Base-by-base conservation (phyloP, 1,139 yeast genomes). In the Kurtzmaniella natalensis region DNA sequence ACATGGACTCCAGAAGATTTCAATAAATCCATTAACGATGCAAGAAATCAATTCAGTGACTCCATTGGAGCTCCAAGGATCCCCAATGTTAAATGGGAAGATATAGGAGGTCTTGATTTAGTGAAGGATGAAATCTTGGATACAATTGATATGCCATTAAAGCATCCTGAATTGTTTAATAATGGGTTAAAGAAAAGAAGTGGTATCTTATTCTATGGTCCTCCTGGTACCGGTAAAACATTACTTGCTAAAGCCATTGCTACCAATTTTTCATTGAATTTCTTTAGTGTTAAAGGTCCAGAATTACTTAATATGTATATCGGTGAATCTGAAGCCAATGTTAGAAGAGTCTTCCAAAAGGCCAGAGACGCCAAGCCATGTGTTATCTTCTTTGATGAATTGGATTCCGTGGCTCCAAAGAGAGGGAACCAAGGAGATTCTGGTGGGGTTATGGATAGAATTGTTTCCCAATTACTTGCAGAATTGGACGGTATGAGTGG, bases 381-480 rank as follows among this genome's bases (percentile, higher is more conserved):
- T 68, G 96, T 92, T 23, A 89, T 92, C 24, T 92, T 92, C 57
- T 92, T 92, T 51, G 98, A 92, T 62, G 98, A 92, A 59, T 73
- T 92, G 59, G 98, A 92, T 61, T 88, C 96, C 2, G 96, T 89
- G 2, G 98, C 98, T 0, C 97, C 97, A 1, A 89, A 92, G 56
- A 78, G 97, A 64, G 97, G 97, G 28, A 89, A 92, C 54, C 96
- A 89, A 53, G 97, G 97, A 22, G 97, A 92, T 57, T 87, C 96
- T 2, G 97, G 97, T 17, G 97, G 97, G 43, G 97, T 89, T 4
- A 89, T 89, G 97, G 97, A 92, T 55, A 75, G 98, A 58, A 92
- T 92, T 46, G 98, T 92, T 1, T 88, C 96, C 0, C 98, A 92
- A 57, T 65, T 92, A 32, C 67, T 92, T 33, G 96, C 97, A 0